These are phyloP conservation scores for Betula pendula DNA, from an alignment of 306 rosid species.

Conservation along the genomic window DNA sequence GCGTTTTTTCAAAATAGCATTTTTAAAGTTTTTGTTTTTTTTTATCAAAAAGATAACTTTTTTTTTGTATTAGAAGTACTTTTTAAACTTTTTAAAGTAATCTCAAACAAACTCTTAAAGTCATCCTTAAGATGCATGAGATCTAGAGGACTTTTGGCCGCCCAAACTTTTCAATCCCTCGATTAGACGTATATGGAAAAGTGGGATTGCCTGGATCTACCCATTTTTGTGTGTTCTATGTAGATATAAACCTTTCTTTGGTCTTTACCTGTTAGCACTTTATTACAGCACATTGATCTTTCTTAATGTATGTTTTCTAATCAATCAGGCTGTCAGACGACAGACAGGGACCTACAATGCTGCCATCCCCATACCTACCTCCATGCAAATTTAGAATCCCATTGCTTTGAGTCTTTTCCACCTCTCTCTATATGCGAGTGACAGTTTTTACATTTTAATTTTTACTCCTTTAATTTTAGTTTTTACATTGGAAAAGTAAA, in stretches of 20 bases:
- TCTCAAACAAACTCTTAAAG: too few species aligned
- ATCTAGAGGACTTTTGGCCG: conserved; percentile 44
- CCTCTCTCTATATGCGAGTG: not conserved
- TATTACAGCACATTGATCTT: conserved; percentile 23
- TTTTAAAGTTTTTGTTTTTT: too few species aligned
- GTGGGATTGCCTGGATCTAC: conserved; percentile 35
- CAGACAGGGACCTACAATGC: conserved; percentile 17
- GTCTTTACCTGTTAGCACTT: conserved; percentile 24
- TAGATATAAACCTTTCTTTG: conserved; percentile 5
- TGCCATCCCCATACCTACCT: conserved; percentile 27
- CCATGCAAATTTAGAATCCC: conserved; percentile 33
- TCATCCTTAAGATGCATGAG: conserved; percentile 31
- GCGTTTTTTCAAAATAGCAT: too few species aligned
- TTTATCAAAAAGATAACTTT: too few species aligned
- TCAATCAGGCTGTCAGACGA: conserved; percentile 33
- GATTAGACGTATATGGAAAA: conserved; percentile 5
- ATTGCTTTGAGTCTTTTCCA: conserved; percentile 1
- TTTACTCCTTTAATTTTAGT: too few species aligned
- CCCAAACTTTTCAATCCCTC: conserved; percentile 33
- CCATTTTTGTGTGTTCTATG: conserved; percentile 36
- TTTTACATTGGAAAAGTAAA: too few species aligned
- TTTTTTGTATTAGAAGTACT: too few species aligned
- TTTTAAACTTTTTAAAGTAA: too few species aligned
- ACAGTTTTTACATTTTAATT: conserved; percentile 26
- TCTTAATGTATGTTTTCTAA: conserved; percentile 15